Evolutionary conservation across 1,139 yeast species (phyloP).

Genomic region (Blastobotrys buckinghamii): DNA sequence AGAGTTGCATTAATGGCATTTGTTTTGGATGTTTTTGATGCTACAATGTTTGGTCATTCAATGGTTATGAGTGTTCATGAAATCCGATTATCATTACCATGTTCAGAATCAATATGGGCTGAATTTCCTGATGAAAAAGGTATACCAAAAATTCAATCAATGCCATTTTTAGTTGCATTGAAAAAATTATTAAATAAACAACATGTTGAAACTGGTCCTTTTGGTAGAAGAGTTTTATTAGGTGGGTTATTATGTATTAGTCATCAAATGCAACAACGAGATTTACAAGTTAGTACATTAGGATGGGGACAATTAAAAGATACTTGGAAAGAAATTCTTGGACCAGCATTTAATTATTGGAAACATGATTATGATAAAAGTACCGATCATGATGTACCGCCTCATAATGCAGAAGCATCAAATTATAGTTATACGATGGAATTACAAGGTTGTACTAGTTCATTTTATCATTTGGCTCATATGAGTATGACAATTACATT

Average conservation of each 20-base stretch:
- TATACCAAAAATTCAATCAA: slow-evolving; percentile 23
- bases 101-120: slow-evolving; percentile 78
- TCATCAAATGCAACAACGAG: slow-evolving; percentile 72
- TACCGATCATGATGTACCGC: slow-evolving; percentile 11
- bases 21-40: slow-evolving; percentile 71
- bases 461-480: slow-evolving; percentile 47
- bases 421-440: slow-evolving; percentile 18
- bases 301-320: slow-evolving; percentile 40
- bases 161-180: slow-evolving; percentile 49
- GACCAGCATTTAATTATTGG: slow-evolving; percentile 62
- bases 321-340: slow-evolving; percentile 58
- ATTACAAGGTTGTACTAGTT: slow-evolving; percentile 27
- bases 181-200: slow-evolving; percentile 50
- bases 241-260: slow-evolving; percentile 67
- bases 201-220: slow-evolving; percentile 43
- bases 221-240: slow-evolving; percentile 60
- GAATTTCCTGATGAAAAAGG: slow-evolving; percentile 29
- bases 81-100: slow-evolving; percentile 68
- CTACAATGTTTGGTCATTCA: slow-evolving; percentile 73
- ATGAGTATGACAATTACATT: slow-evolving; percentile 66
- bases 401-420: slow-evolving; percentile 6
- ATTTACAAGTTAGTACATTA: slow-evolving; percentile 47
- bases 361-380: slow-evolving; percentile 19
- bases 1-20: slow-evolving; percentile 76
- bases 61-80: slow-evolving; percentile 63